Base-by-base conservation (phyloP, 306 rosid genomes). In the Ziziphus jujuba region DNA sequence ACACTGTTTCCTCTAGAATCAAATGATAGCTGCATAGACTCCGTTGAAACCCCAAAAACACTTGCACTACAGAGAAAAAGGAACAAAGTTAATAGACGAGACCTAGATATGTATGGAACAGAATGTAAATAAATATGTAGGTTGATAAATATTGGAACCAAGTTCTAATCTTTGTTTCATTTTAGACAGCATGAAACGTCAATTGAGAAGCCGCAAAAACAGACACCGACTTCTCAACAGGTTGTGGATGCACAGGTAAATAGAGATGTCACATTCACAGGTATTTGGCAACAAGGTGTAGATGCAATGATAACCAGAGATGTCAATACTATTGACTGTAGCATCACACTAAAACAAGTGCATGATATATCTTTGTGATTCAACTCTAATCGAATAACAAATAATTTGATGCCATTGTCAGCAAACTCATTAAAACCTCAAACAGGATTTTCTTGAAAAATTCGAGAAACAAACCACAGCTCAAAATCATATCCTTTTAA, bases 21-120 rank as follows among this genome's bases (percentile, higher is more conserved):
- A 67, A 95, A 90, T 15, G 97, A 90, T 72, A 95, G 99, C 84
- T 95, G 99, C 99, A 95, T 95, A 11, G 99, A 95, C 72, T 95
- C 97, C 4, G 99, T 95, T 44, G 99, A 95, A 60, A 95, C 99
- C 65, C 99, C 99, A 52, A 95, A 95, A 69, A 95, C 99, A 71
- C 59, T 91, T 54, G 99, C 83, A 48, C 99, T 95, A 87, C 74
- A 57, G 61, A 78, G 12, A 67, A 61, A 78, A 80, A 53, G 49
- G 61, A 74, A 50, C 33, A 50, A 33, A 10, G 31, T 50, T 50
- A 9, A 5, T 5, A 17, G 55, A 9, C 23, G 66, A 59, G 56
- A 15, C 35, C 10, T 8, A 21, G 19, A 50, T 31, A 22, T 60
- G 52, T 17, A 40, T n/a, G 48, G 17, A 63, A 36, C 51, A 31